Conservation (phyloP, 208 protist genomes). For the Willaertia magna region DNA sequence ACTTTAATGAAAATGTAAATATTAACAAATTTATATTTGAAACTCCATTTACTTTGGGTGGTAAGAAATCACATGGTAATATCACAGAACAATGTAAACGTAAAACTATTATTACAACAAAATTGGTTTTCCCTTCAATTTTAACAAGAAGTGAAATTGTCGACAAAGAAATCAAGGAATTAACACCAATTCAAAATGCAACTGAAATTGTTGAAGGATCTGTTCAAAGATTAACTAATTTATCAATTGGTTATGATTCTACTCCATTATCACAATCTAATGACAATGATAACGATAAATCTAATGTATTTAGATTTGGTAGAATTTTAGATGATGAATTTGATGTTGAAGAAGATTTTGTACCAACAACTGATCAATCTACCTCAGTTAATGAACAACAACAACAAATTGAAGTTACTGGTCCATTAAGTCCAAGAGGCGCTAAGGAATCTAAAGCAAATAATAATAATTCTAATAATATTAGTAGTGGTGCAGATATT, state of each 20-base stretch:
- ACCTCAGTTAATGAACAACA: background rate
- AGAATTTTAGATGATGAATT: background rate
- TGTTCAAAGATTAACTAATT: background rate
- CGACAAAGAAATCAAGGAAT: constrained; percentile 25
- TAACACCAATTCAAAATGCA: constrained; percentile 30
- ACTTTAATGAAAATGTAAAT: constrained; percentile 22
- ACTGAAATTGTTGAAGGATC: constrained; percentile 20
- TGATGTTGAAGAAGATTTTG: background rate
- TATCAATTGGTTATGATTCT: background rate
- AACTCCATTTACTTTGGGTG: constrained; percentile 41
- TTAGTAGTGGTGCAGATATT: background rate
- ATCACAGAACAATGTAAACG: constrained; percentile 40
- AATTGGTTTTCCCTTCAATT: constrained; percentile 36
- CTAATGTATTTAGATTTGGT: background rate
- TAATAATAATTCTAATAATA: background rate
- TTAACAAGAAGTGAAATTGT: constrained; percentile 32
- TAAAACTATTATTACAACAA: constrained; percentile 38
- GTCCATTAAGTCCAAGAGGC: background rate
- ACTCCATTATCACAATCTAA: background rate
- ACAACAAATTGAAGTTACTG: background rate
- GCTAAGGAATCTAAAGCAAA: background rate
- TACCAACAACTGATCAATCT: background rate
- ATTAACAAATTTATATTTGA: constrained; percentile 32
- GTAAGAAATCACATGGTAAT: constrained; percentile 28
- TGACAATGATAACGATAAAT: background rate